Evolutionary conservation across 306 rosid species (phyloP), one percentile per base, ranked within the genome.

Genomic region (Styphnolobium japonicum): DNA sequence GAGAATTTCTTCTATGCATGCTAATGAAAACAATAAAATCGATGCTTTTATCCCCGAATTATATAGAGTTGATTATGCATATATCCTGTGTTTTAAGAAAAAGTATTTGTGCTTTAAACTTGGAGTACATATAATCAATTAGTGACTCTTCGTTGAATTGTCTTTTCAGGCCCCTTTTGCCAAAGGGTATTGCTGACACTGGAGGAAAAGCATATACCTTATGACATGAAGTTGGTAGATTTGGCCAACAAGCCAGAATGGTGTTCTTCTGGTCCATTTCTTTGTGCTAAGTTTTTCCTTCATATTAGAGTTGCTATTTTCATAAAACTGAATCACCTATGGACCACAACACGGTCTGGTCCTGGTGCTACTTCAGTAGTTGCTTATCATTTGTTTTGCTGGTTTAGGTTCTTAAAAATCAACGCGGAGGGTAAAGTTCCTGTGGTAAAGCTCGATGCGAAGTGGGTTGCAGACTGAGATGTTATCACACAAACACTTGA

Each of bases 381-480:
- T 72, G 10, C 39, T 77, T 75, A 75, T 33, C n/a, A 64, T 40
- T 12, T 21, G 67, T 60, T 71, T 25, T 85, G 66, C 46, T 69
- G 43, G 22, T 75, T 65, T 74, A 95, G 98, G 99, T 91, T 95
- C 77, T 87, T 92, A 68, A 82, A 86, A 75, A 87, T 93, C 73
- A 92, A 83, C 73, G 42, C 94, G 3, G 90, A 86, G 42, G 97
- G 99, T 49, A 95, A 85, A 84, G 99, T 95, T 85, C 99, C 98
- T 37, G 93, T 88, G 48, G 55, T 91, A 61, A 90, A 90, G 60
- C 70, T 95, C 7, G 89, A 90, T 82, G 98, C 90, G 79, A 88
- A 93, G 83, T 95, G 99, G 99, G 62, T 92, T 69, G 66, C 97
- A 9, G 99, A 95, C 85, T 95, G 98, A 21, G 98, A 95, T 90